Conservation (phyloP, 139 green algal genomes). For the Chlorella vulgaris region DNA sequence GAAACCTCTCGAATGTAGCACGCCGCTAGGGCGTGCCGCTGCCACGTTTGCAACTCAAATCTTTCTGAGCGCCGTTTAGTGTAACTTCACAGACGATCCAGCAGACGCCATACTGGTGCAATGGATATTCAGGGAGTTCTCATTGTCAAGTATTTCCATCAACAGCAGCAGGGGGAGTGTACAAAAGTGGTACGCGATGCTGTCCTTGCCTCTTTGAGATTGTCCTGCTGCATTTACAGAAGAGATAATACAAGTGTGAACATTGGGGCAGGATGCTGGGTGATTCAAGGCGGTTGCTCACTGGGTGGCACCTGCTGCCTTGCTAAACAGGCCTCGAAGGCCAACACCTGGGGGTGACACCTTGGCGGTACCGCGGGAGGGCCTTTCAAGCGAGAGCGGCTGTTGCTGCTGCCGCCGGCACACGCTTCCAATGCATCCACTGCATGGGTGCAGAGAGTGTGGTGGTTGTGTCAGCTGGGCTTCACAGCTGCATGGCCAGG, state of each 20-base stretch:
- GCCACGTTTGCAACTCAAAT: too few species aligned
- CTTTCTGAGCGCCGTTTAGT: too few species aligned
- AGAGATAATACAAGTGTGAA: too few species aligned
- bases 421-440: slow-evolving; percentile 9
- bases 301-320: neutral
- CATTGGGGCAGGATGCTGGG: neutral
- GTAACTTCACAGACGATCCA: too few species aligned
- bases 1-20: neutral
- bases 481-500: neutral
- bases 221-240: too few species aligned
- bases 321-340: neutral
- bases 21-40: too few species aligned
- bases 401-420: slow-evolving; percentile 1
- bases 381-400: neutral
- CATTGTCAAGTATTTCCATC: too few species aligned
- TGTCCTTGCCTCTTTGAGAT: too few species aligned
- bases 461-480: neutral
- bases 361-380: neutral
- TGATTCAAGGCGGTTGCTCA: neutral
- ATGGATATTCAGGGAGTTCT: too few species aligned
- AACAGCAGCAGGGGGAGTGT: too few species aligned
- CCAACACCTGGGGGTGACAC: slow-evolving; percentile 2
- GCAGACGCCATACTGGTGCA: too few species aligned
- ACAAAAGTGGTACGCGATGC: too few species aligned
- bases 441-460: neutral